Evolutionary conservation across 805 yeast species (phyloP), one percentile per base, ranked within the genome.

Genomic region (Candida oleophila): DNA sequence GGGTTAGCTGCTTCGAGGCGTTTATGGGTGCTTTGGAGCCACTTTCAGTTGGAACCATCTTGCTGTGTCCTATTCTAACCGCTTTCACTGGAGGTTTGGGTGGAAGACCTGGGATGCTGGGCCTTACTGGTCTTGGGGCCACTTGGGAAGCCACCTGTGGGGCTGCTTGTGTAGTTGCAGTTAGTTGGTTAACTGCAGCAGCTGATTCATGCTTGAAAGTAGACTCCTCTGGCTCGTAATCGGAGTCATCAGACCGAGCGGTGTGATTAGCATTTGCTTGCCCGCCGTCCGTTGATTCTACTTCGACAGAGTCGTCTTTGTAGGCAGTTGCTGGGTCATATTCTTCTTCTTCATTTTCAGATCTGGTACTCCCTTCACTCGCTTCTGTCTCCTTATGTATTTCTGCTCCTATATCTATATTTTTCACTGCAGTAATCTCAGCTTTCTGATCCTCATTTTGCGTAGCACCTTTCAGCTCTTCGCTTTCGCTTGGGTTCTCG

Each of bases 71-170:
- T 5, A 36, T 36, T 36, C 19, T 33, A 3, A 18, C 43, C 8
- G 55, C 57, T 39, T 34, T 49, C 45, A 57, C 59, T 11, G 58
- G 59, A 8, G 70, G 70, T 51, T 58, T 66, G 4, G 66, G 66
- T 38, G 64, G 66, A 21, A 60, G 57, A 1, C 63, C 30, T n/a
- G 43, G 43, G 3, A 14, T 14, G 5, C 20, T 28, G 8, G 43
- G 20, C 7, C 33, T 20, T 11, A n/a, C 20, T 19, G 9, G 20
- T 16, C 37, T 22, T 28, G 22, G 30, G 30, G 11, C 9, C 30
- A 25, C 9, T 51, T 52, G n/a, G 52, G 51, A n/a, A 56, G 50
- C 20, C 18, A 28, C 33, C 14, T 28, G 33, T 28, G 14, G 14
- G 8, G 12, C 12, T 28, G 12, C 32, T 28, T 28, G 32, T 9